Conservation (phyloP, 139 green algal genomes). For the Tetraselmis chui region DNA sequence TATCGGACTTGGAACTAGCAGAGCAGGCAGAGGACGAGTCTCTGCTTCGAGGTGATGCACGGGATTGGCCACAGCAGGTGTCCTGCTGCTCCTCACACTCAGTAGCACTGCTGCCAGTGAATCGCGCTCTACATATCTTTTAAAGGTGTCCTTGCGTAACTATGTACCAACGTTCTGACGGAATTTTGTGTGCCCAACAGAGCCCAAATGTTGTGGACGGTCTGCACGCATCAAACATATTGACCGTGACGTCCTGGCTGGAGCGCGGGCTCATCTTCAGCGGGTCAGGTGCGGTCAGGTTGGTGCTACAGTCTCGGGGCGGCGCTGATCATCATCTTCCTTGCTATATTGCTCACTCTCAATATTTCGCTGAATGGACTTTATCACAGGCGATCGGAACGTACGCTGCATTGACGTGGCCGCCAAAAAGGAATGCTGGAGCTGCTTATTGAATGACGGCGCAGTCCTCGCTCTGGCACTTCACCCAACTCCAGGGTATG, state of each 20-base stretch:
- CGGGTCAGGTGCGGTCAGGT: constrained; percentile 21
- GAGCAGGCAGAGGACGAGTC: background rate
- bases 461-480: background rate
- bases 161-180: too few relatives aligned
- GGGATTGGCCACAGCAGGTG: background rate
- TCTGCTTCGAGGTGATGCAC: background rate
- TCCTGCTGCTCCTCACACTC: too few relatives aligned
- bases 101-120: too few relatives aligned
- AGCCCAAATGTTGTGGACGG: background rate
- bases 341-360: too few relatives aligned
- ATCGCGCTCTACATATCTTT: too few relatives aligned
- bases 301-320: too few relatives aligned
- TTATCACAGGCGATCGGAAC: constrained; percentile 11
- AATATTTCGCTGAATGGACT: too few relatives aligned
- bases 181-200: background rate
- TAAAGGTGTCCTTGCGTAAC: too few relatives aligned
- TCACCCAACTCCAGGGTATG: background rate
- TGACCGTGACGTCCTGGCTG: constrained; percentile 16
- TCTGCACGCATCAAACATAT: constrained; percentile 17
- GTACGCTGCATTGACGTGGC: constrained; percentile 1
- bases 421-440: constrained; percentile 2
- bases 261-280: background rate
- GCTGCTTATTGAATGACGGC: constrained; percentile 1
- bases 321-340: too few relatives aligned
- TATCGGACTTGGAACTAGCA: background rate